These are phyloP conservation scores for Funneliformis geosporum DNA, from an alignment of 192 early-diverging fungal species.

Conservation along the genomic window DNA sequence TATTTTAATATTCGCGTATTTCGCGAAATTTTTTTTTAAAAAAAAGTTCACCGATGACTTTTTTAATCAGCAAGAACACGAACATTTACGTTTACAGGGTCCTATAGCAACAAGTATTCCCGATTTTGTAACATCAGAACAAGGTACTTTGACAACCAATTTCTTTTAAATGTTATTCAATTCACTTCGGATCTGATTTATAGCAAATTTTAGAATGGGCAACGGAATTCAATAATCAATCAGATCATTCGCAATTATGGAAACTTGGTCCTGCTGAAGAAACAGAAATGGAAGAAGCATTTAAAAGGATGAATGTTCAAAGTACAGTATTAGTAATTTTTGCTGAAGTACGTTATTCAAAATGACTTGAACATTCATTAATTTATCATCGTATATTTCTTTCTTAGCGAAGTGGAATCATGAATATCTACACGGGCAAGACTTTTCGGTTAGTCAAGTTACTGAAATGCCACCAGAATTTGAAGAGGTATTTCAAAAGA, in stretches of 20 bases:
- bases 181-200: neutral
- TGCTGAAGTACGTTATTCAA: neutral
- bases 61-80: slow-evolving; percentile 15
- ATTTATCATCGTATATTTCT: neutral
- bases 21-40: neutral
- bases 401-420: slow-evolving; percentile 46
- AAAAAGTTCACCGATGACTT: slow-evolving; percentile 21
- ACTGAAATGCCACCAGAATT: slow-evolving; percentile 54
- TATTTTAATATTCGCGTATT: neutral
- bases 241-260: slow-evolving; percentile 28
- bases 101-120: neutral
- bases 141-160: neutral
- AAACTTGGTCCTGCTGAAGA: slow-evolving; percentile 42
- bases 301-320: slow-evolving; percentile 34
- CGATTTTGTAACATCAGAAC: neutral
- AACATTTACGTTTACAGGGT: neutral
- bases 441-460: slow-evolving; percentile 33
- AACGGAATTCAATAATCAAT: slow-evolving; percentile 34
- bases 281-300: slow-evolving; percentile 46
- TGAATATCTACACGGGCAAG: slow-evolving; percentile 53
- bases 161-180: neutral
- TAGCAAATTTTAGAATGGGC: slow-evolving; percentile 30
- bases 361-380: neutral
- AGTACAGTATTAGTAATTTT: slow-evolving; percentile 12
- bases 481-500: slow-evolving; percentile 59